Base-by-base conservation (phyloP, 257 asterid genomes). In the Prunella vulgaris region DNA sequence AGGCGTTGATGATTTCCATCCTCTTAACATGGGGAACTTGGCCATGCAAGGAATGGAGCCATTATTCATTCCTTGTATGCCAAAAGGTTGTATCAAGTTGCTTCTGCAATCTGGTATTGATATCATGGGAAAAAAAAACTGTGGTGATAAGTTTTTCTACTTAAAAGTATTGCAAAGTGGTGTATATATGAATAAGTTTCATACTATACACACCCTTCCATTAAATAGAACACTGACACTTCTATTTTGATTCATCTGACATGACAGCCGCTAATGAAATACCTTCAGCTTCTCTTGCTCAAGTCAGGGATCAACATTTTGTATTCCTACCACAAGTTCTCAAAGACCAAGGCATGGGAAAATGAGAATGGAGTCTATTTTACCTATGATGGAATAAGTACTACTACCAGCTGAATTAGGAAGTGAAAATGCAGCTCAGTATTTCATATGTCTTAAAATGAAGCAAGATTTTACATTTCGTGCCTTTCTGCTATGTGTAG, bases 351-450 rank as follows among this genome's bases (percentile, higher is more conserved):
- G 32, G 76, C 92, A 51, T 94, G 99, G 99, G 99, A 94, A 79
- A 84, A 88, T 21, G 97, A 94, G 82, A 86, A 89, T 48, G 96
- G 97, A 15, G 58, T 74, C 49, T 82, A 85, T 56, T 94, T 94
- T 83, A 85, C 85, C 60, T 94, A 94, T 62, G 96, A 94, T 71
- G 99, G 99, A 0, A 97, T 94, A 85, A 66, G 97, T 69, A 25
- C 42, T 67, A 60, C 42, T 67, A 56, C 51, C 15, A 21, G 12
- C 46, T 48, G 38, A 33, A 18, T 66, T 8, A 49, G 37, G 57
- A 32, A 33, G 20, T 53, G 14, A 32, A 42, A 33, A 38, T 20
- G 14, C 52, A 63, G 38, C 52, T 60, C 48, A 21, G 1, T 25
- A 25, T 59, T 37, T 48, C 32, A 42, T 42, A 18, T 61, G 27